Percentiles rank a stretch among this genome's conserved stretches.
These are phyloP conservation scores for Cystofilobasidium bisporidii DNA, from an alignment of 768 basidiomycete species.

Conservation along the genomic window DNA sequence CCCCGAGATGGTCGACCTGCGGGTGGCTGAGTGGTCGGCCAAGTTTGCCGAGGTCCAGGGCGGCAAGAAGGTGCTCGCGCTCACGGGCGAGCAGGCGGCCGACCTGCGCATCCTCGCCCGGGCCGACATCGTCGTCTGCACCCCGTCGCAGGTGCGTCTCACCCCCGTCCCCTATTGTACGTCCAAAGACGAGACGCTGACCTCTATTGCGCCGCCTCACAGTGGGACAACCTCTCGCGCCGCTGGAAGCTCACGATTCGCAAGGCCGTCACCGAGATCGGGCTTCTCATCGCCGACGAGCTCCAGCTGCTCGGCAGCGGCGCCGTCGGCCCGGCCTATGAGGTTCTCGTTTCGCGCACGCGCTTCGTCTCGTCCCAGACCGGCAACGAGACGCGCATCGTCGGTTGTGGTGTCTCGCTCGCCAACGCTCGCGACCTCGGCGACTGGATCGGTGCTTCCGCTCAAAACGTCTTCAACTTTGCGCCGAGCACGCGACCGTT, in stretches of 20 bases:
- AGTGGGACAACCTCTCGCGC: conserved; percentile 94
- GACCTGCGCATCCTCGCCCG: conserved; percentile 82
- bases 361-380: conserved; percentile 92
- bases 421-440: conserved; percentile 92
- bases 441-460: conserved; percentile 92
- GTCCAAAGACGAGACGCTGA: no score
- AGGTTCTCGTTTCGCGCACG: conserved; percentile 91
- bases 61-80: conserved; percentile 82
- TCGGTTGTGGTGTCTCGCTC: conserved; percentile 87
- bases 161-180: no score
- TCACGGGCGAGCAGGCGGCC: conserved; percentile 89
- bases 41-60: conserved; percentile 78
- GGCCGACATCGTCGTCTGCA: conserved; percentile 84
- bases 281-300: conserved; percentile 87
- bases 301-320: conserved; percentile 83
- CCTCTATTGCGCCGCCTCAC: no score
- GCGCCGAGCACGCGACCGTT: conserved; percentile 91
- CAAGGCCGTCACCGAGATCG: conserved; percentile 90
- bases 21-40: conserved; percentile 75
- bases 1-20: conserved; percentile 91
- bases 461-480: conserved; percentile 96
- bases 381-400: conserved; percentile 76
- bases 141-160: conserved; percentile 74
- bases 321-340: conserved; percentile 90
- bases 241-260: conserved; percentile 75